These are phyloP conservation scores for Leishmania major DNA, from an alignment of 208 protist genomes.

Conservation along the genomic window DNA sequence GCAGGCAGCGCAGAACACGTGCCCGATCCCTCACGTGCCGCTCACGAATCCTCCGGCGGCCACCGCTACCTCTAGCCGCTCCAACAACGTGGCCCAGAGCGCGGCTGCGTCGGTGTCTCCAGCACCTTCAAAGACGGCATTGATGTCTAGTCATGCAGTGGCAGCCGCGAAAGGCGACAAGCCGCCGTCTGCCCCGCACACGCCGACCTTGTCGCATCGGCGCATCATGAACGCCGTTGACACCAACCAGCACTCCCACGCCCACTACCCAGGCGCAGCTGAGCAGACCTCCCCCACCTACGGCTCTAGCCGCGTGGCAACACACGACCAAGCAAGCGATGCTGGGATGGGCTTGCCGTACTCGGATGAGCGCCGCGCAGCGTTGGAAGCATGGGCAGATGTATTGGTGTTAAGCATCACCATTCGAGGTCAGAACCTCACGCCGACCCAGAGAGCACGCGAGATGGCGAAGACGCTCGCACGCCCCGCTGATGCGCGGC, in stretches of 20 bases:
- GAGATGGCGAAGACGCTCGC: conserved; percentile 8
- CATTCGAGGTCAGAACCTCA: conserved; percentile 20
- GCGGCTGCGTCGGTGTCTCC: neutral
- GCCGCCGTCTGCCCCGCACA: conserved; percentile 10
- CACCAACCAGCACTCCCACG: conserved; percentile 5
- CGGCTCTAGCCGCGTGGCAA: neutral
- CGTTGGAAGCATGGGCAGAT: conserved; percentile 35
- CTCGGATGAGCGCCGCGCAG: conserved; percentile 29
- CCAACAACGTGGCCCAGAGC: neutral
- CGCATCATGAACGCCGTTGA: conserved; percentile 25
- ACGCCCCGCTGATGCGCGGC: conserved; percentile 11
- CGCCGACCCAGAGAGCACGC: conserved; percentile 16
- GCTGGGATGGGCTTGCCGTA: conserved; percentile 15
- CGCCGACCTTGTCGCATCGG: conserved; percentile 4
- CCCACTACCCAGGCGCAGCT: neutral
- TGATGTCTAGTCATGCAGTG: too few relatives aligned
- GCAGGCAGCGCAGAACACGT: neutral
- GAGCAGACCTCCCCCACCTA: neutral
- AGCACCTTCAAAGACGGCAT: neutral
- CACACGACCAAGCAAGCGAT: neutral
- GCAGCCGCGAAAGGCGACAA: neutral
- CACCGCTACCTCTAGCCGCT: neutral
- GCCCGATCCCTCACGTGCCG: neutral
- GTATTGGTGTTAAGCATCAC: conserved; percentile 29
- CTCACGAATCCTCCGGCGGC: neutral